A percentile compares a stretch with the other conserved stretches of the same genome.
phyloP scores from a whole-genome alignment of 169 alveolate species.

The Perkinsus olseni region DNA sequence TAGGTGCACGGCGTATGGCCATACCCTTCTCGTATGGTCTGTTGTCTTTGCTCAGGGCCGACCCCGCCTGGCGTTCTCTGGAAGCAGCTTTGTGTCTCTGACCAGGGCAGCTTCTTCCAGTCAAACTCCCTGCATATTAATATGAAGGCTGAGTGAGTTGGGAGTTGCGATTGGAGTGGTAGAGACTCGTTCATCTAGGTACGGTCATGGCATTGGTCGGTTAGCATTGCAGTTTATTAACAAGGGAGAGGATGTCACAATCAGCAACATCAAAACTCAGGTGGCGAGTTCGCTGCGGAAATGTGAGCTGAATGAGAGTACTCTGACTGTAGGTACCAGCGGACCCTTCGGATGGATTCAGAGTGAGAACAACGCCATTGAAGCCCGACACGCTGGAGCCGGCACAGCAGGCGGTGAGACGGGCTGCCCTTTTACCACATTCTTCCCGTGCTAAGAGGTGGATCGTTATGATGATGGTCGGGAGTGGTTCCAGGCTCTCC shows the following conservation, averaged over 20 bases:
- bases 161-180: neutral
- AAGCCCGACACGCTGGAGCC: neutral
- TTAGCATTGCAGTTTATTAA: neutral
- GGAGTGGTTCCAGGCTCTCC: no score
- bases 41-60: neutral
- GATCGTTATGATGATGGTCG: no score
- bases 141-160: neutral
- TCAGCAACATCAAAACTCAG: neutral
- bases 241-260: neutral
- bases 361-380: neutral
- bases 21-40: neutral
- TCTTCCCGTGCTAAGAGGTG: no score
- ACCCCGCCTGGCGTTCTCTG: neutral
- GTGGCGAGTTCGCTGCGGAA: neutral
- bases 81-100: neutral
- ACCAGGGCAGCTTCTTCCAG: neutral
- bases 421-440: no score
- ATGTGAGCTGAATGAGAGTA: neutral
- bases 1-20: neutral
- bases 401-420: neutral
- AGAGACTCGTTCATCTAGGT: neutral
- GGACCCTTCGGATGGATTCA: neutral
- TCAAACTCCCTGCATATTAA: neutral
- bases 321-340: neutral
- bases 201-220: neutral